These are phyloP conservation scores for Bolboschoenoplectus hybrid DNA, from an alignment of 202 grass and related monocot genomes.

Conservation along the genomic window DNA sequence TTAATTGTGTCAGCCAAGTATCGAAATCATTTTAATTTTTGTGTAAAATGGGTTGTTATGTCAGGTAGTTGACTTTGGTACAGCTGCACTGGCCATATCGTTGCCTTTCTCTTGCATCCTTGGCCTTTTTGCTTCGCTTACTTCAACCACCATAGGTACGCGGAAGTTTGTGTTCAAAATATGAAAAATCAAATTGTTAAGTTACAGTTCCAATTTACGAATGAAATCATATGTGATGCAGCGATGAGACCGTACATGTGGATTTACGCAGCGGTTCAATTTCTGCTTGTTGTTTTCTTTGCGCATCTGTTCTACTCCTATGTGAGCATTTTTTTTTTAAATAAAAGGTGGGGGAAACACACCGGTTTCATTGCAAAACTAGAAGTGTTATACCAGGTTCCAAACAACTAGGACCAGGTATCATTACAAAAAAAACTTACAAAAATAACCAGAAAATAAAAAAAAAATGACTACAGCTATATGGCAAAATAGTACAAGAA, in stretches of 20 bases:
- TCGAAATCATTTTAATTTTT: neutral
- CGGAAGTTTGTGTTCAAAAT: neutral
- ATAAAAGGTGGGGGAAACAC: too few relatives aligned
- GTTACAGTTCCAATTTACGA: neutral
- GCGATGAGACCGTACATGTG: constrained; percentile 80
- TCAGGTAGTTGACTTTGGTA: constrained; percentile 56
- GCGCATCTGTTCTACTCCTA: constrained; percentile 79
- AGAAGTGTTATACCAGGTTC: too few relatives aligned
- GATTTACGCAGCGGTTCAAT: constrained; percentile 66
- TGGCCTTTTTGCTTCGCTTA: constrained; percentile 78
- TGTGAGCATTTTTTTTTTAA: constrained; percentile 48
- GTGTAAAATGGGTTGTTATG: neutral
- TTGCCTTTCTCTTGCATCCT: constrained; percentile 89
- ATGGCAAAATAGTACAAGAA: too few relatives aligned
- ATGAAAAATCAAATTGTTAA: neutral
- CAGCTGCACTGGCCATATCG: constrained; percentile 77
- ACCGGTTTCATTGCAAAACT: too few relatives aligned
- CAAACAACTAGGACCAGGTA: too few relatives aligned
- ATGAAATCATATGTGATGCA: constrained; percentile 40
- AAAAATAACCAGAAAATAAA: too few relatives aligned
- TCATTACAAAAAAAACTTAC: too few relatives aligned
- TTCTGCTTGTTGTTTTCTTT: constrained; percentile 87
- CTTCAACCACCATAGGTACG: constrained; percentile 81
- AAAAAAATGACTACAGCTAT: too few relatives aligned
- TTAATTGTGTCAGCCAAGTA: neutral